Conservation (phyloP, 345 rosid species). For the Gossypium longicalyx region DNA sequence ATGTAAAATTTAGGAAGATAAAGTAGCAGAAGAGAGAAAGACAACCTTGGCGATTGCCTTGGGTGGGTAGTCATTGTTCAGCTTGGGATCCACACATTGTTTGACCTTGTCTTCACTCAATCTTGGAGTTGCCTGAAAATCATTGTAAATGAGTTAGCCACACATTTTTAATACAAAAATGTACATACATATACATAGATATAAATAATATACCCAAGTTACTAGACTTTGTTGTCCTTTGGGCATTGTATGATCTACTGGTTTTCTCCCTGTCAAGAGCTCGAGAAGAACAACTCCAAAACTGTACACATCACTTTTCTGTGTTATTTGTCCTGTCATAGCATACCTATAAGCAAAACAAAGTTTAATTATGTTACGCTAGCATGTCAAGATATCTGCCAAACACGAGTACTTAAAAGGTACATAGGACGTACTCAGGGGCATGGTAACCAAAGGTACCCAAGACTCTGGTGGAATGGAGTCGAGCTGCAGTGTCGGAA, state of each 20-base stretch:
- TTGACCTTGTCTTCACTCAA: constrained; percentile 97
- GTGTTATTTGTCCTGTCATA: constrained; percentile 97
- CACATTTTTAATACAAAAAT: neutral
- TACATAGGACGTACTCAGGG: constrained; percentile 60
- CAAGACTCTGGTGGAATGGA: constrained; percentile 92
- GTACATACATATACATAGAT: neutral
- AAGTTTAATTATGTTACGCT: neutral
- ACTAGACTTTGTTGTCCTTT: constrained; percentile 99
- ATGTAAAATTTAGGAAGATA: neutral
- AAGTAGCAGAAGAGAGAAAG: neutral
- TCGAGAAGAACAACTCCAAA: constrained; percentile 98
- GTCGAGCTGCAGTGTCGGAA: constrained; percentile 88
- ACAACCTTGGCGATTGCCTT: constrained; percentile 95
- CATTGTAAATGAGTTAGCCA: neutral
- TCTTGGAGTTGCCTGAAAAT: constrained; percentile 88
- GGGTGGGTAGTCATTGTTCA: constrained; percentile 85
- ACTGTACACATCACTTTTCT: constrained; percentile 97
- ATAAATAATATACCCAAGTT: constrained; percentile 60
- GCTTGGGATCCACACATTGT: constrained; percentile 96
- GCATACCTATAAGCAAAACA: constrained; percentile 58
- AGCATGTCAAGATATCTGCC: neutral
- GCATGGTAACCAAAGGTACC: constrained; percentile 99
- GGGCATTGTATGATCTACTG: constrained; percentile 98
- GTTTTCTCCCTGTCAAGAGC: constrained; percentile 94
- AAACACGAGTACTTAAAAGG: neutral